Evolutionary conservation across 768 basidiomycete genomes (phyloP).

Genomic region (Mycena rebaudengoi): DNA sequence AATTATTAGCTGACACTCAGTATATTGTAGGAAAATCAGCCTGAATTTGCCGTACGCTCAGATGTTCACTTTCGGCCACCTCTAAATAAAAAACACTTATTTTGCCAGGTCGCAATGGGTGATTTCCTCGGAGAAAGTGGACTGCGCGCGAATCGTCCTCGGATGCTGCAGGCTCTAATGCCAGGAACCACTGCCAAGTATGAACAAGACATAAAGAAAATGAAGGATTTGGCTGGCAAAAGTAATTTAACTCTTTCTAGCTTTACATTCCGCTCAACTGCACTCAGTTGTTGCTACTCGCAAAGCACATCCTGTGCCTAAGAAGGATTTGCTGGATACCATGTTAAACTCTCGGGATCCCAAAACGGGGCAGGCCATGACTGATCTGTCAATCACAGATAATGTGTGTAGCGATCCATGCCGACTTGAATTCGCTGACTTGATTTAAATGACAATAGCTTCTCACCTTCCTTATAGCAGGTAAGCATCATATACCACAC

Average conservation of each 20-base stretch:
- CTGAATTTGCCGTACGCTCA: constrained; percentile 50
- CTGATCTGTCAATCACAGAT: constrained; percentile 50
- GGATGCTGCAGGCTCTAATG: constrained; percentile 46
- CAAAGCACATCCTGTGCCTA: constrained; percentile 45
- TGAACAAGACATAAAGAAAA: constrained; percentile 48
- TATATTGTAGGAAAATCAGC: constrained; percentile 43
- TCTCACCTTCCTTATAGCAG: constrained; percentile 60
- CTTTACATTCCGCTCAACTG: background rate
- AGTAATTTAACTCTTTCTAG: constrained; percentile 42
- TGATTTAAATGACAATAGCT: constrained; percentile 34
- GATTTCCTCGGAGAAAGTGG: constrained; percentile 51
- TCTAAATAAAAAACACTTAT: too few species aligned
- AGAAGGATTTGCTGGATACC: constrained; percentile 54
- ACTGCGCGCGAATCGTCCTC: constrained; percentile 43
- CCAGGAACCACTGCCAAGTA: constrained; percentile 45
- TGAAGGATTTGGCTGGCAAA: constrained; percentile 50
- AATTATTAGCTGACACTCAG: too few species aligned
- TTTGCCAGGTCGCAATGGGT: constrained; percentile 50
- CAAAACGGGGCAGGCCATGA: constrained; percentile 50
- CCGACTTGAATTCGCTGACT: background rate
- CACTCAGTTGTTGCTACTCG: constrained; percentile 48
- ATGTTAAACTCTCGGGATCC: constrained; percentile 56
- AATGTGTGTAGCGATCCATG: constrained; percentile 41
- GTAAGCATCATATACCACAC: too few species aligned
- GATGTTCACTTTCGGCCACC: too few species aligned